A percentile compares a stretch with the other conserved stretches of the same genome.
phyloP scores from a whole-genome alignment of 805 yeast genomes.

The Candida saitoana region DNA sequence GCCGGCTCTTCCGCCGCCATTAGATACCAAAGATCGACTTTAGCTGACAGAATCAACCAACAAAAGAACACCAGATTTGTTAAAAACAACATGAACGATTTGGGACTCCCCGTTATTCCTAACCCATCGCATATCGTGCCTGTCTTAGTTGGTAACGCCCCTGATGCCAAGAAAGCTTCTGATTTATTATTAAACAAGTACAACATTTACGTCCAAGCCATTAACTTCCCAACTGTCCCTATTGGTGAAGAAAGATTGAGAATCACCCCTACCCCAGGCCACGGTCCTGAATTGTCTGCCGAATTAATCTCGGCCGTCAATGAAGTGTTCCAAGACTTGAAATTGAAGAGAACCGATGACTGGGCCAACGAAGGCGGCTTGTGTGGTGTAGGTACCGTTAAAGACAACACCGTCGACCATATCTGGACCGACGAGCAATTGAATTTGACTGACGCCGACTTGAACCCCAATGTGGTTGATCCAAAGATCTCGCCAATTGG shows the following conservation, averaged over 20 bases:
- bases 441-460: conserved; percentile 53
- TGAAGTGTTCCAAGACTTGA: conserved; percentile 70
- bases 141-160: conserved; percentile 89
- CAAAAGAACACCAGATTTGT: conserved; percentile 84
- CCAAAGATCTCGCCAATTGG: conserved; percentile 62
- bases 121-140: conserved; percentile 98
- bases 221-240: conserved; percentile 96
- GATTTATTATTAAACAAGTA: conserved; percentile 81
- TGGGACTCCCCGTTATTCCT: conserved; percentile 93
- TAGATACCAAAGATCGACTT: conserved; percentile 73
- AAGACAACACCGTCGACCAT: conserved; percentile 47
- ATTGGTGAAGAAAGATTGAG: conserved; percentile 94
- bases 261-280: conserved; percentile 99
- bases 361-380: conserved; percentile 84
- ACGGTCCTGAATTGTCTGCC: conserved; percentile 70
- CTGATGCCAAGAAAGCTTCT: conserved; percentile 84
- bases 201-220: conserved; percentile 93
- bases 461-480: conserved; percentile 63
- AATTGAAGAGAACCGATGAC: conserved; percentile 68
- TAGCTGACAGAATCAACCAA: conserved; percentile 75
- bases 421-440: conserved; percentile 88
- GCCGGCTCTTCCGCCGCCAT: conserved; percentile 90
- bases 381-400: conserved; percentile 76
- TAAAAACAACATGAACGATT: conserved; percentile 58
- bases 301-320: conserved; percentile 75